Evolutionary conservation across 495 filamentous ascomycete species (phyloP), one percentile per base, ranked within the genome.

Genomic region (Lentithecium fluviatile): DNA sequence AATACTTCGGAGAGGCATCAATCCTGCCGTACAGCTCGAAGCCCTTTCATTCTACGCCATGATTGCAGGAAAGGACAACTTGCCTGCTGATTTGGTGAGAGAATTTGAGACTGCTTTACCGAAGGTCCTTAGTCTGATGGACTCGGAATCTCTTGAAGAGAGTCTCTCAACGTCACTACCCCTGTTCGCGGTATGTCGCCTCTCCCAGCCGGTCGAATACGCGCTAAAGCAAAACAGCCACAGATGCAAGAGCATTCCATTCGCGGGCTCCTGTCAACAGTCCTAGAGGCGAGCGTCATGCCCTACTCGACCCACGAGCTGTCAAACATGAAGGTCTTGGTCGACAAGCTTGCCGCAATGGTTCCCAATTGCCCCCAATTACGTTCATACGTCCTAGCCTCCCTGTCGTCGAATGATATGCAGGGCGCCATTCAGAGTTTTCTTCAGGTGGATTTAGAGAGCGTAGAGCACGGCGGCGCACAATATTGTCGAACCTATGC

Each of bases 11-110:
- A 45, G 57, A 11, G 73, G 69, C 20, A 71, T 81, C n/a, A 55
- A 79, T 43, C 48, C 56, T 1, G 67, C 64, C 15, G 67, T 82
- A 2, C 79, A 79, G 42, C 69, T 78, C 17, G 71, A 75, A 49
- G 61, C 55, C 3, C 40, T 59, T 11, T 53, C 52, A 12, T 65
- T 65, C 21, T 55, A 52, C 36, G 60, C 48, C 1, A 53, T 51
- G 51, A 40, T 59, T 29, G 61, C 26, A 13, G 38, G 50, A n/a
- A 29, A 38, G 19, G 36, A 48, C n/a, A 32, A 34, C 29, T 21
- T 59, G 19, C 42, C 42, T 13, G 13, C 19, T 25, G 20, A 58
- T 11, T 17, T 55, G 15, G 23, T 55, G 1, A 23, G 1, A 0
- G 24, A 43, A 43, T 65, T 54, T 46, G 55, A 65, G 26, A 6